A percentile compares a stretch with the other conserved stretches of the same genome.
phyloP scores from a whole-genome alignment of 306 rosid species.

The Glycyrrhiza uralensis region DNA sequence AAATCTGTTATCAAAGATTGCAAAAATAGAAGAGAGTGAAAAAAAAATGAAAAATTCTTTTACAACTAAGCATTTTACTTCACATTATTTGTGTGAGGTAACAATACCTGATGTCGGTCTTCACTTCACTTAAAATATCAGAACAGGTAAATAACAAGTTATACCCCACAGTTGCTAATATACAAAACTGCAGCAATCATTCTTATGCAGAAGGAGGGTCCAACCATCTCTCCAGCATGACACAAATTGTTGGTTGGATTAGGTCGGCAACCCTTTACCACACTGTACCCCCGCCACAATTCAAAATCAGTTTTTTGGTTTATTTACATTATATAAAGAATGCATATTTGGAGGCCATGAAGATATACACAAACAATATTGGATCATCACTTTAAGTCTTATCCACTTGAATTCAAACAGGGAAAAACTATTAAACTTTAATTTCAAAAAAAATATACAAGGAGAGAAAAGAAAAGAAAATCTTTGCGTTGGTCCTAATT shows the following conservation, averaged over 20 bases:
- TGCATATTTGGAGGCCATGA: constrained; percentile 1
- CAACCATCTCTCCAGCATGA: constrained; percentile 4
- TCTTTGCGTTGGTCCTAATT: constrained; percentile 36
- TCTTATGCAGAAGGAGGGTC: constrained; percentile 27
- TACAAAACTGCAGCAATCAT: constrained; percentile 26
- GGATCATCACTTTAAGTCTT: constrained; percentile 33
- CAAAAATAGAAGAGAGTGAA: too few relatives aligned
- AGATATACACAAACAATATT: not conserved
- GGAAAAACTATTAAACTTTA: constrained; percentile 13
- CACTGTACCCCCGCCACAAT: constrained; percentile 64
- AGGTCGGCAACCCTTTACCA: constrained; percentile 60
- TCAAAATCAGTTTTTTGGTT: constrained; percentile 37
- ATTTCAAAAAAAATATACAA: not conserved
- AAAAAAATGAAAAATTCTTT: too few relatives aligned
- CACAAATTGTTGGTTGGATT: constrained; percentile 46
- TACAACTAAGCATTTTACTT: too few relatives aligned
- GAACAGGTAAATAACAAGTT: not conserved
- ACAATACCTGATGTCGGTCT: constrained; percentile 16
- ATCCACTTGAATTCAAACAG: constrained; percentile 38
- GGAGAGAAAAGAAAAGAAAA: not conserved
- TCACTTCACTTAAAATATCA: not conserved
- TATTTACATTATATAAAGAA: not conserved
- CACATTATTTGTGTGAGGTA: too few relatives aligned
- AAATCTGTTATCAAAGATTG: not conserved
- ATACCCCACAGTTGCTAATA: constrained; percentile 28